Percentiles rank a stretch among this genome's conserved stretches.
Conservation (phyloP, 2,329 filamentous ascomycete species). For the Dactylella cylindrospora region DNA sequence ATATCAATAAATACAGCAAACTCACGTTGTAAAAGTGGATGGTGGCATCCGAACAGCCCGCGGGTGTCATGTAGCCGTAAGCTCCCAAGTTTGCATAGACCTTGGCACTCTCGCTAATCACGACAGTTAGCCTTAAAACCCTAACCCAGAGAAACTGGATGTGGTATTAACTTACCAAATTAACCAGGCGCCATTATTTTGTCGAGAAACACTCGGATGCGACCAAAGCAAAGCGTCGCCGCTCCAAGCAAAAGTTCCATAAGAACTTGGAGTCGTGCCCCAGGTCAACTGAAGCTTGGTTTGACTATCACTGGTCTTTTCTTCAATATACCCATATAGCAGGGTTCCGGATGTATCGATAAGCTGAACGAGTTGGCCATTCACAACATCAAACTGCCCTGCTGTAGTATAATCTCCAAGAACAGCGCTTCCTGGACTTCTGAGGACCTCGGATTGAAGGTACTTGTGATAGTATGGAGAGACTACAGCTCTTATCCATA, state of each 20-base stretch:
- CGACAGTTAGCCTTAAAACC: slow-evolving; percentile 21
- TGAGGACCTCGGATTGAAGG: slow-evolving; percentile 56
- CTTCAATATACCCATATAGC: slow-evolving; percentile 57
- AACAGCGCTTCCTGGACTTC: slow-evolving; percentile 56
- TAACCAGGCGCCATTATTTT: slow-evolving; percentile 63
- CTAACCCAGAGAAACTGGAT: slow-evolving; percentile 50
- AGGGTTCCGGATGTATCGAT: slow-evolving; percentile 51
- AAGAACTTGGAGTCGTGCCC: slow-evolving; percentile 57
- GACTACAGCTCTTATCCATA: slow-evolving; percentile 62
- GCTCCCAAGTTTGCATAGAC: slow-evolving; percentile 64
- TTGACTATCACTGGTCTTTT: slow-evolving; percentile 55
- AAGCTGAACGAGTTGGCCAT: slow-evolving; percentile 61
- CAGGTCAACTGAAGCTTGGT: slow-evolving; percentile 59
- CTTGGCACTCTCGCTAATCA: slow-evolving; percentile 42
- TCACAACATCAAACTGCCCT: slow-evolving; percentile 61
- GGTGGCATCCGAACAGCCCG: slow-evolving; percentile 63
- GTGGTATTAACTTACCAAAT: slow-evolving; percentile 53
- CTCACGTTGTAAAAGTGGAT: slow-evolving; percentile 56
- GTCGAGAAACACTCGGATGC: slow-evolving; percentile 56
- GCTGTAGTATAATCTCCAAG: slow-evolving; percentile 59
- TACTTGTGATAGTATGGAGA: slow-evolving; percentile 62
- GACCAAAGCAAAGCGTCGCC: slow-evolving; percentile 63
- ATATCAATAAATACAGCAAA: too few relatives aligned
- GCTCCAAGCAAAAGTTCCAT: slow-evolving; percentile 61
- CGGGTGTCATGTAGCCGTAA: slow-evolving; percentile 62